Base-by-base conservation (phyloP, 768 basidiomycete genomes). In the Lanmaoa pseudosensibilis region DNA sequence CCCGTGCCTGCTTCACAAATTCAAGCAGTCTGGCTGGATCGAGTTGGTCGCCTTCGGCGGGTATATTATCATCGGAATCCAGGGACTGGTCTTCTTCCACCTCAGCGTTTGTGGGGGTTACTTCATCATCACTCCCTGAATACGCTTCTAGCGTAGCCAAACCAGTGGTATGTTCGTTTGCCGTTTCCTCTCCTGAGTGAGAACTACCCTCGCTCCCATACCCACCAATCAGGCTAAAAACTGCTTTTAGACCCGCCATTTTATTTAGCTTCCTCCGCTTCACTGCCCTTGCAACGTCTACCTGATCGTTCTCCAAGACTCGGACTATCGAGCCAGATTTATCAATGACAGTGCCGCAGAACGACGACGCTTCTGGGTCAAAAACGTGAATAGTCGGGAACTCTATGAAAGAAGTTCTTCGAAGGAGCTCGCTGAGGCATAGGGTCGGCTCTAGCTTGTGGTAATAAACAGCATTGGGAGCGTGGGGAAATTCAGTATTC, bases 341-440 rank as follows among this genome's bases (percentile, higher is more conserved):
- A 55, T 88, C 81, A 16, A 88, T 75, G n/a, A 91, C 64, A 10
- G 75, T 75, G 8, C 84, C 87, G 9, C 70, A 72, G 70, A 92
- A 94, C 15, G 63, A 72, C 4, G 70, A 70, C 32, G 84, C 73
- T 19, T 68, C 75, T 23, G 73, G 81, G 46, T 87, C 83, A 77
- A 86, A 87, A 7, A 95, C 71, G 53, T 93, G 87, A 44, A 96
- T 83, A 2, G 85, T 86, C 8, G 94, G 94, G 65, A 83, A 96
- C 69, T 96, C 94, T 33, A 89, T 80, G 69, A 94, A 93, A 30
- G 82, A 75, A 41, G 83, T 88, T 48, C 83, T 73, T 36, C 75
- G 77, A 44, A 96, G 74, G 9, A 79, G 71, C 25, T 67, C 63
- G 11, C 68, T 64, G 27, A 95, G 75, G 23, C 78, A 69, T 41